These are phyloP conservation scores for Chlorella sorokiniana DNA, from an alignment of 139 green algal species.

Conservation along the genomic window DNA sequence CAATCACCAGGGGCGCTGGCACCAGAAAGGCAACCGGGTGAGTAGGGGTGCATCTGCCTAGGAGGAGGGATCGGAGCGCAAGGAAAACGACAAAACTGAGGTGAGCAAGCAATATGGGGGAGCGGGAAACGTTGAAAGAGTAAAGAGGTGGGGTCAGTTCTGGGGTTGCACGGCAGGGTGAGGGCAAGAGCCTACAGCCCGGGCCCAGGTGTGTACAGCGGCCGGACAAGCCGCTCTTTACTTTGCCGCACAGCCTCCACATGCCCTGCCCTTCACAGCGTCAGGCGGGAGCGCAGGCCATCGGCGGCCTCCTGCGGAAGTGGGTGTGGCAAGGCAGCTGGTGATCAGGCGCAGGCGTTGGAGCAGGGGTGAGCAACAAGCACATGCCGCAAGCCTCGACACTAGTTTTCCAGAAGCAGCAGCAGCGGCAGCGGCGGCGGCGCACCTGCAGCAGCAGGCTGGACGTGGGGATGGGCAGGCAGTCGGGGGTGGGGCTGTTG, in stretches of 20 bases:
- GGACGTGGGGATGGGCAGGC: slow-evolving; percentile 39
- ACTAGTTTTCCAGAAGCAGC: background rate
- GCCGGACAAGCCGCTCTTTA: too few relatives aligned
- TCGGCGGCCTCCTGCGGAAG: slow-evolving; percentile 7
- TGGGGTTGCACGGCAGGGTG: too few relatives aligned
- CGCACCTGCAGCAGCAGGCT: slow-evolving; percentile 15
- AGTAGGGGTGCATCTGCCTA: background rate
- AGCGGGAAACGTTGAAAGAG: background rate
- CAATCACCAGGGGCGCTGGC: background rate
- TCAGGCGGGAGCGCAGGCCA: slow-evolving; percentile 22
- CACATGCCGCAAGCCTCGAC: background rate
- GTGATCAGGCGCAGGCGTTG: background rate
- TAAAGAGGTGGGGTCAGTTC: slow-evolving; percentile 13
- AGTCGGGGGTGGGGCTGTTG: slow-evolving; percentile 45
- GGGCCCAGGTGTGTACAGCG: too few relatives aligned
- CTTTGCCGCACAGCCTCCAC: background rate
- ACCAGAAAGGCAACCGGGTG: background rate
- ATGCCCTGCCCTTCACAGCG: background rate
- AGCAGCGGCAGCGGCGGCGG: background rate
- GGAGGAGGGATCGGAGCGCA: background rate
- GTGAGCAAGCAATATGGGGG: background rate
- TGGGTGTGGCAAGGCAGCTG: background rate
- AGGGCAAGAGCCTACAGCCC: too few relatives aligned
- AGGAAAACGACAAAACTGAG: slow-evolving; percentile 6
- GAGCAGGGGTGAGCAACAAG: background rate